Base-by-base conservation (phyloP, 257 asterid species). In the Nyctanthes arbortristis region DNA sequence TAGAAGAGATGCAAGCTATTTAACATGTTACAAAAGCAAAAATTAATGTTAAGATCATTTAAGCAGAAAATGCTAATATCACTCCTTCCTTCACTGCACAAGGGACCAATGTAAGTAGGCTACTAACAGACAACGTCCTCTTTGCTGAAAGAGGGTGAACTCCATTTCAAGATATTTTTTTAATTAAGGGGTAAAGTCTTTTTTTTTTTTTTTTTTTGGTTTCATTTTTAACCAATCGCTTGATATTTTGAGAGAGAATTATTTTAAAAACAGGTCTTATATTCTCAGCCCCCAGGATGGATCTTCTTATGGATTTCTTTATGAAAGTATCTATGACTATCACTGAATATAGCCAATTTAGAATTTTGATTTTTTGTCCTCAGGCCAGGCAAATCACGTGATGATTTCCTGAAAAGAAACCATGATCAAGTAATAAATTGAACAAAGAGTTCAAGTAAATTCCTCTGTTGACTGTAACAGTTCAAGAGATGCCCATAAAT, bases 1-100 rank as follows among this genome's bases (percentile, higher is more conserved):
- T 56, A 40, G 65, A 57, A 58, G 31, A 30, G 29, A 9, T 55
- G 59, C n/a, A 5, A 14, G 35, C 65, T 27, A 37, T n/a, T 32
- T 72, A 27, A 35, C 31, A 66, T 2, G 9, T 25, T 68, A 28
- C 67, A 11, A 20, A 61, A 68, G 49, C 66, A 40, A 37, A 73
- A 64, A n/a, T 71, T 27, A 34, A 61, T 69, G 14, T 24, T 11
- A 24, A 24, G 7, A 52, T 20, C 59, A 20, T 67, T 61, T n/a
- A 14, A 59, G 66, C 52, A 18, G 8, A 37, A 2, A 29, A 13
- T 49, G 37, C 14, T 5, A 64, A 33, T 33, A 43, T 37, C n/a
- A n/a, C n/a, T n/a, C n/a, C n/a, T n/a, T n/a, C n/a, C n/a, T n/a
- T n/a, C n/a, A n/a, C n/a, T n/a, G n/a, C n/a, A n/a, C n/a, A n/a